Base-by-base conservation (phyloP, 75 land plant species). In the Azolla pinnata region DNA sequence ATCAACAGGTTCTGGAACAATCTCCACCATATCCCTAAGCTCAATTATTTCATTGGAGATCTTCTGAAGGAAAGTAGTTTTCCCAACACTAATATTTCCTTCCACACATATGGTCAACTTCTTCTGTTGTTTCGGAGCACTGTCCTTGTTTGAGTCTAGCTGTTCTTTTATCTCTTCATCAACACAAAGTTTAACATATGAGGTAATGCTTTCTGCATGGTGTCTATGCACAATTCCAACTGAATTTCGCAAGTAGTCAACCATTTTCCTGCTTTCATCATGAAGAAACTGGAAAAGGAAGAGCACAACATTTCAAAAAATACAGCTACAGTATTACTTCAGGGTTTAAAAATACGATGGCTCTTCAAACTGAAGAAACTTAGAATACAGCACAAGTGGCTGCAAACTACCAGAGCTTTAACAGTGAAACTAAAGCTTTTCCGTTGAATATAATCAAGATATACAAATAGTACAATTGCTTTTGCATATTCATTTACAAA, bases 71-170 rank as follows among this genome's bases (percentile, higher is more conserved):
- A 93, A 93, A 14, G 96, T 93, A 2, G 88, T 76, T 52, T 93
- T 93, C n/a, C 98, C 98, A 56, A 93, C 98, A 75, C 98, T 93
- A 23, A 93, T 93, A 71, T 93, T 93, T 23, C 98, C 98, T 59
- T 93, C 98, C 35, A 93, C 96, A 76, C 98, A 93, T 60, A 93
- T 83, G 24, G 98, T 93, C 7, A 93, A 63, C 28, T 90, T 67
- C 53, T 88, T 88, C 68, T 72, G 71, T 40, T 76, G 76, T 19
- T 50, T 62, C 12, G 62, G 8, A 31, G 57, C 63, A 48, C 63
- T 69, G 20, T 21, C 31, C 59, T 57, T 60, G 5, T 72, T 67
- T 48, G 44, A 50, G 14, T 67, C 34, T 34, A 29, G 42, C 50
- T 82, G 78, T 27, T 80, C 81, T 58, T 64, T 71, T 42, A 81